Percentiles rank a stretch among this genome's conserved stretches.
These are phyloP conservation scores for Hyaloscypha finlandica DNA, from an alignment of 495 filamentous ascomycete genomes.

Conservation along the genomic window DNA sequence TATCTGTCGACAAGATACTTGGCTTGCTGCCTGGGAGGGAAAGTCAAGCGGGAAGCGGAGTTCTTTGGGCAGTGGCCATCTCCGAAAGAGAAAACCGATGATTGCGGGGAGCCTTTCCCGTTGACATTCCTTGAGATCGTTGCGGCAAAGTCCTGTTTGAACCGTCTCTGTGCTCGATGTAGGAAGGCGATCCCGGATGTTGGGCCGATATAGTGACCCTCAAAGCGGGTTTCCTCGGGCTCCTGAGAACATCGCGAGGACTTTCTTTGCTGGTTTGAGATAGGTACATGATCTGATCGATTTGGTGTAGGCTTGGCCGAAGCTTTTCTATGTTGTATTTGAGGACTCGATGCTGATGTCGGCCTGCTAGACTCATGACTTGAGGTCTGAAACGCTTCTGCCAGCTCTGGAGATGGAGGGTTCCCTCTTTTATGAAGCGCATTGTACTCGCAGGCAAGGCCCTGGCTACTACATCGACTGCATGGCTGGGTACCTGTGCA, in stretches of 20 bases:
- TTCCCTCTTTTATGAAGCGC: slow-evolving; percentile 1
- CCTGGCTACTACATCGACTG: not conserved
- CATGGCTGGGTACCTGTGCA: slow-evolving; percentile 12
- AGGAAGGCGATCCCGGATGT: slow-evolving; percentile 17
- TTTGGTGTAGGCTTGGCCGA: not conserved
- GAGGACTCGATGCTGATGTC: not conserved
- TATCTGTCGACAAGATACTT: slow-evolving; percentile 34
- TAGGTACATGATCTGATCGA: not conserved
- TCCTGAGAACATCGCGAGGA: slow-evolving; percentile 6
- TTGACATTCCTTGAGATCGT: not conserved
- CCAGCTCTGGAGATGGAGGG: not conserved
- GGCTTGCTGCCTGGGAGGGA: slow-evolving; percentile 30
- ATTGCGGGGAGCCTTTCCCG: not conserved
- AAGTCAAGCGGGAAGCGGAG: slow-evolving; percentile 30
- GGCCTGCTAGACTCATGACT: not conserved
- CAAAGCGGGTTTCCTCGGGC: slow-evolving; percentile 6
- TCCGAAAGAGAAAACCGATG: slow-evolving; percentile 35
- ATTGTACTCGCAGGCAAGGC: not conserved
- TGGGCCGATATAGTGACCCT: slow-evolving; percentile 12
- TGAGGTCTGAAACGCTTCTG: not conserved
- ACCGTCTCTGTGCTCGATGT: slow-evolving; percentile 6
- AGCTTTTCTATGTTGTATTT: not conserved
- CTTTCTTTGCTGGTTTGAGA: not conserved
- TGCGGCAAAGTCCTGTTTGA: slow-evolving; percentile 6
- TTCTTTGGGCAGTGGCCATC: slow-evolving; percentile 28